phyloP scores from a whole-genome alignment of 306 rosid genomes.

The Astragalus membranaceus region DNA sequence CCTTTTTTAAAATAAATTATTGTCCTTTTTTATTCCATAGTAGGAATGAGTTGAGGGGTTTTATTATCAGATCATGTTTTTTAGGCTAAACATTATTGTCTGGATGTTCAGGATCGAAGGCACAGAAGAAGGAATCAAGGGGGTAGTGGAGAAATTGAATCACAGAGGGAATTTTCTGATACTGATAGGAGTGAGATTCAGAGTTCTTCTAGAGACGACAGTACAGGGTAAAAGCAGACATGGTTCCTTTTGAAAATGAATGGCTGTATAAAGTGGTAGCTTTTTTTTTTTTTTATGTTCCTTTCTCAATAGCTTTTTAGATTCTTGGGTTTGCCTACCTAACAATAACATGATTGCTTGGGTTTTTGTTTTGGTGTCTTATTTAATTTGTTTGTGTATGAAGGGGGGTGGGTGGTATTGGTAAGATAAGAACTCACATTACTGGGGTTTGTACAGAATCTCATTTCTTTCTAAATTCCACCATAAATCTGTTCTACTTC shows the following conservation, averaged over 20 bases:
- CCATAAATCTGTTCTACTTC: neutral
- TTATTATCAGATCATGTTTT: neutral
- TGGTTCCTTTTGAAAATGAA: conserved; percentile 29
- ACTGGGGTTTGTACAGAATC: conserved; percentile 38
- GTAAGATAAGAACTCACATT: conserved; percentile 44
- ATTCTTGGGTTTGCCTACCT: conserved; percentile 37
- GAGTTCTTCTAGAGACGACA: conserved; percentile 52
- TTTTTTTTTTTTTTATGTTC: neutral
- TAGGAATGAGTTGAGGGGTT: neutral
- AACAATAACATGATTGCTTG: conserved; percentile 6
- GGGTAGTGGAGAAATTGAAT: conserved; percentile 62
- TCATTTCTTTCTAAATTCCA: conserved; percentile 14
- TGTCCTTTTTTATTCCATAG: neutral
- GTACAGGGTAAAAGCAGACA: conserved; percentile 40
- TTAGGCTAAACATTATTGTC: neutral
- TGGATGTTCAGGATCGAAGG: conserved; percentile 70
- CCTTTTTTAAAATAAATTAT: neutral
- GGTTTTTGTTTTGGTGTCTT: neutral
- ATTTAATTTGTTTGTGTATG: conserved; percentile 34
- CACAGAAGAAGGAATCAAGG: conserved; percentile 64
- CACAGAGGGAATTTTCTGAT: conserved; percentile 67
- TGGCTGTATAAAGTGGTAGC: conserved; percentile 40
- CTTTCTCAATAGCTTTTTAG: conserved; percentile 23
- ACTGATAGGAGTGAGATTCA: conserved; percentile 71
- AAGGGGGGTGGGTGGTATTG: conserved; percentile 36